Evolutionary conservation across 192 early-diverging fungal genomes (phyloP).

Genomic region (Coemansia furcata): DNA sequence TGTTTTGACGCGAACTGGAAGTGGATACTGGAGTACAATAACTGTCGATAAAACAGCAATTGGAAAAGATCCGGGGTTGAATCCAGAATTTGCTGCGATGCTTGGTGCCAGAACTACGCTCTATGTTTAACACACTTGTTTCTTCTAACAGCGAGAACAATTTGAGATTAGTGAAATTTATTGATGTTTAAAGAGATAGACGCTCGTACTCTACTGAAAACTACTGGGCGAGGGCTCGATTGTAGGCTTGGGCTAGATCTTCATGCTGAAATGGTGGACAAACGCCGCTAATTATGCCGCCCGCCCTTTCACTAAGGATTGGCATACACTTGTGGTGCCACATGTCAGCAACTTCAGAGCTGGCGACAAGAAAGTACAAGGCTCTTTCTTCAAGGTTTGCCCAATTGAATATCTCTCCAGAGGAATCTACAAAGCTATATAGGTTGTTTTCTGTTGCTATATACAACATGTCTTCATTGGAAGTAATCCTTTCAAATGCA

Average conservation of each 20-base stretch:
- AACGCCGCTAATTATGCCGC: neutral
- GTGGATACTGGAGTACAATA: neutral
- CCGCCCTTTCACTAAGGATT: neutral
- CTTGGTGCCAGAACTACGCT: neutral
- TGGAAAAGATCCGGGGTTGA: neutral
- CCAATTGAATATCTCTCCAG: neutral
- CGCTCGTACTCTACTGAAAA: neutral
- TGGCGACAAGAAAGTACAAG: neutral
- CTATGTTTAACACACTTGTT: neutral
- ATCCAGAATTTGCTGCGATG: neutral
- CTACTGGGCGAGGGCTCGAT: neutral
- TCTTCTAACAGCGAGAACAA: neutral
- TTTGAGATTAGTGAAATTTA: neutral
- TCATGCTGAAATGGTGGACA: neutral
- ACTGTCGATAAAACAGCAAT: conserved; percentile 14
- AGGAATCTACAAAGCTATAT: neutral
- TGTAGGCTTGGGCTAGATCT: neutral
- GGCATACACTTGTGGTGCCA: neutral
- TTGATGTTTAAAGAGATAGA: neutral
- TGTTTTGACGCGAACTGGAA: neutral
- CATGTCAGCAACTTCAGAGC: neutral
- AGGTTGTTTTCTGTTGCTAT: neutral
- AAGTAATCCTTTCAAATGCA: neutral
- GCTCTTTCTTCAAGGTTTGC: neutral
- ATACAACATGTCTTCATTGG: neutral